These are phyloP conservation scores for Nasturtium officinale DNA, from an alignment of 345 rosid genomes.

Conservation along the genomic window DNA sequence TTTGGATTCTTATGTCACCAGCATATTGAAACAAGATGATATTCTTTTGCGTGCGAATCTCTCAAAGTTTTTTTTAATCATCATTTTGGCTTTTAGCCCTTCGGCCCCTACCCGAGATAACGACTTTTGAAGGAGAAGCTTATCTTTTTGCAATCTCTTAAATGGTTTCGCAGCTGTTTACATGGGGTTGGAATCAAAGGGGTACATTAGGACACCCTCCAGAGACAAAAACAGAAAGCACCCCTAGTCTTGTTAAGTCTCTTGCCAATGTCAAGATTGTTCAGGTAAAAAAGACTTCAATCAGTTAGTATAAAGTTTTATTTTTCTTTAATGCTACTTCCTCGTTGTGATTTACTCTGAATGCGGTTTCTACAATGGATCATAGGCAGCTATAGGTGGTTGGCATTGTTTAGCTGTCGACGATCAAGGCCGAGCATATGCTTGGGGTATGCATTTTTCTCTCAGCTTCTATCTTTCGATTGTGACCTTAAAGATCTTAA, in stretches of 20 bases:
- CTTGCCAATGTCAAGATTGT: conserved; percentile 75
- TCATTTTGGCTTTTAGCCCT: neutral
- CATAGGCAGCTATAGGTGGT: conserved; percentile 96
- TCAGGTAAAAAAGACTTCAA: conserved; percentile 55
- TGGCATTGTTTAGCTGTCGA: conserved; percentile 99
- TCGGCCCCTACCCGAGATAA: neutral
- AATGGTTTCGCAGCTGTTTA: conserved; percentile 67
- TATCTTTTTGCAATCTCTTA: conserved; percentile 8
- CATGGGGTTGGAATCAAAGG: conserved; percentile 99
- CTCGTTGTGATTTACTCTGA: conserved; percentile 1
- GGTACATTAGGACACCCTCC: conserved; percentile 97
- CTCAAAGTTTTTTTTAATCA: neutral
- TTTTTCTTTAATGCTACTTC: neutral
- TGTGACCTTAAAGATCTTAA: conserved; percentile 2
- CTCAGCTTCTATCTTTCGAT: neutral
- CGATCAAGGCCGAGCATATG: conserved; percentile 94
- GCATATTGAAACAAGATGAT: neutral
- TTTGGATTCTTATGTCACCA: conserved; percentile 13
- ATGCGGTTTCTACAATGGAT: conserved; percentile 27
- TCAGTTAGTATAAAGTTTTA: neutral
- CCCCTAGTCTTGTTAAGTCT: conserved; percentile 79
- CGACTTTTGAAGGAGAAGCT: neutral
- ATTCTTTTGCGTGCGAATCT: neutral
- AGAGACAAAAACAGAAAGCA: conserved; percentile 82
- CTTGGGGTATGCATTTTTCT: conserved; percentile 72